phyloP scores from a whole-genome alignment of 345 rosid species.

The Citrus reticulata region DNA sequence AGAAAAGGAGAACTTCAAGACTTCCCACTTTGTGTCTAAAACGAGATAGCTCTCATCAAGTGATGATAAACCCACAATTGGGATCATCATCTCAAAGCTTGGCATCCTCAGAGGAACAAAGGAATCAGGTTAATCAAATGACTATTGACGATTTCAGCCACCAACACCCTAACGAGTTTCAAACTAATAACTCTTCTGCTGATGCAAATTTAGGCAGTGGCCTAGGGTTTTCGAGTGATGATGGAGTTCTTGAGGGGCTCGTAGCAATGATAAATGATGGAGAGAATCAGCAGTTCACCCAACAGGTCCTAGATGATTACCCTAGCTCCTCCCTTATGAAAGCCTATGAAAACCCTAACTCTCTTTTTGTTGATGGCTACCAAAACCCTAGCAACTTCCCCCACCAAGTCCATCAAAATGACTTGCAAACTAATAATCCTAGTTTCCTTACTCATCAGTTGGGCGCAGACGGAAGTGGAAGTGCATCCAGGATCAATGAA shows the following conservation, averaged over 20 bases:
- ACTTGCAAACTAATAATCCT: not conserved
- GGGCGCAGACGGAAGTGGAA: too few species aligned
- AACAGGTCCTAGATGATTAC: not conserved
- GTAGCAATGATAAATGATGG: not conserved
- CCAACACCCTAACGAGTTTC: too few species aligned
- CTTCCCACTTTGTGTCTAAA: not conserved
- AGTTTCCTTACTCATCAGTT: too few species aligned
- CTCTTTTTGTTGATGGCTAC: too few species aligned
- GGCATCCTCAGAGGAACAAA: not conserved
- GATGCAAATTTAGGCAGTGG: not conserved
- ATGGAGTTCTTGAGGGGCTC: not conserved
- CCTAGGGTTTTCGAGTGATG: too few species aligned
- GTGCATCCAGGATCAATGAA: too few species aligned
- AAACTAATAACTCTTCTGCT: not conserved
- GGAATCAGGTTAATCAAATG: not conserved
- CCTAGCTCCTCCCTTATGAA: not conserved
- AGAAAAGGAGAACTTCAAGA: not conserved
- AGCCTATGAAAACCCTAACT: not conserved
- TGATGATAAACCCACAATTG: too few species aligned
- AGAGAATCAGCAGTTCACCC: not conserved
- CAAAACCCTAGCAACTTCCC: conserved; percentile 1
- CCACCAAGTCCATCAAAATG: not conserved
- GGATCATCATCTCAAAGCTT: too few species aligned
- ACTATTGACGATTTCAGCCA: not conserved
- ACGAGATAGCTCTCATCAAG: not conserved